Conservation (phyloP, 345 rosid species). For the Stellera chamaejasme region DNA sequence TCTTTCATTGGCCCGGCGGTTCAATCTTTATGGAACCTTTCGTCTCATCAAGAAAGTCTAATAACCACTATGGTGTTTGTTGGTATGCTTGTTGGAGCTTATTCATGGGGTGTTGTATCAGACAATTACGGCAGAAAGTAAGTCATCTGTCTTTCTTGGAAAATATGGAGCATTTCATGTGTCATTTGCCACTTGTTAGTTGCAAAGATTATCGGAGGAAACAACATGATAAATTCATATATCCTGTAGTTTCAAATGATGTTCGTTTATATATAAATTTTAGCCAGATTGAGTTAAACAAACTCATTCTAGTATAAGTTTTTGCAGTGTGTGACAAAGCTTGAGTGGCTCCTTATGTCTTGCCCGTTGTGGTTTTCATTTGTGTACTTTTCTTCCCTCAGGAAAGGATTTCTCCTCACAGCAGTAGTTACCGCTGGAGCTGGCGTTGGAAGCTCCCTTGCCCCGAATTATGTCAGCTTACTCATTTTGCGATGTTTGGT, state of each 20-base stretch:
- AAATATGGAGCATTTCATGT: too few relatives aligned
- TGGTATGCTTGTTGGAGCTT: constrained; percentile 88
- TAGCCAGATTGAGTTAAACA: neutral
- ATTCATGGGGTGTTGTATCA: constrained; percentile 84
- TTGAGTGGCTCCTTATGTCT: neutral
- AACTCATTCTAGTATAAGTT: neutral
- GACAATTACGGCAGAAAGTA: constrained; percentile 84
- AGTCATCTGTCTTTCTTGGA: constrained; percentile 5
- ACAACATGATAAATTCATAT: too few relatives aligned
- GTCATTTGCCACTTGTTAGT: neutral
- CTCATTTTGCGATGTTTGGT: constrained; percentile 55
- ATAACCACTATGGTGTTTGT: constrained; percentile 73
- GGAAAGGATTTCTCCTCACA: constrained; percentile 75
- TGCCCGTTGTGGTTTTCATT: neutral
- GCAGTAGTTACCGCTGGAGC: constrained; percentile 58
- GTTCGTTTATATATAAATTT: neutral
- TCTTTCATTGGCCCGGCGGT: constrained; percentile 85
- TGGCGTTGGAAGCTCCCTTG: constrained; percentile 63
- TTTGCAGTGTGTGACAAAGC: too few relatives aligned
- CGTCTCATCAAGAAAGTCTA: constrained; percentile 59
- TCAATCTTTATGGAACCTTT: constrained; percentile 60
- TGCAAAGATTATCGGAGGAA: too few relatives aligned
- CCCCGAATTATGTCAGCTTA: constrained; percentile 48
- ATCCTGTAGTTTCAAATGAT: too few relatives aligned
- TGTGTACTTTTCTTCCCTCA: constrained; percentile 22